Conservation (phyloP, 2,329 filamentous ascomycete species). For the Rutstroemia sp. region DNA sequence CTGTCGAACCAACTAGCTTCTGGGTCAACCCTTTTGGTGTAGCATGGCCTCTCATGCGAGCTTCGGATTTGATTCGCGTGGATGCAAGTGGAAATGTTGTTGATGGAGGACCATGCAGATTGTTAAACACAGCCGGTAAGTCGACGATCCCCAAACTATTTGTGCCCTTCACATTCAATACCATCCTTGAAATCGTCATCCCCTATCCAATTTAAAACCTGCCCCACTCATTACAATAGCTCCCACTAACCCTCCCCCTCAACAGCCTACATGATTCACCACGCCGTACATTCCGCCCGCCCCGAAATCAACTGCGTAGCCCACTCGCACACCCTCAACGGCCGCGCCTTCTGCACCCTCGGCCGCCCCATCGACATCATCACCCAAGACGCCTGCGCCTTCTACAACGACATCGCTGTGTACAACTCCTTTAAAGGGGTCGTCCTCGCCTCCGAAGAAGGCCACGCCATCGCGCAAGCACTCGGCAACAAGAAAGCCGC, state of each 20-base stretch:
- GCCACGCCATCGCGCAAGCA: constrained; percentile 38
- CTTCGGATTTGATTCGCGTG: constrained; percentile 61
- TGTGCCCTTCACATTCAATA: neutral
- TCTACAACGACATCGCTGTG: constrained; percentile 37
- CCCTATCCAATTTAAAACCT: too few species aligned
- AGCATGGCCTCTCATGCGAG: constrained; percentile 41
- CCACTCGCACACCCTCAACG: constrained; percentile 51
- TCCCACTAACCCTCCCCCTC: neutral
- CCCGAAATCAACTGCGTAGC: constrained; percentile 52
- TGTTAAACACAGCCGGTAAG: constrained; percentile 28
- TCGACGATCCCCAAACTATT: neutral
- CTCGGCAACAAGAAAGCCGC: constrained; percentile 44
- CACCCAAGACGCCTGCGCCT: constrained; percentile 49
- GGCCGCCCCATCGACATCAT: constrained; percentile 36
- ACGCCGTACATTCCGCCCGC: constrained; percentile 49
- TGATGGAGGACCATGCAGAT: constrained; percentile 43
- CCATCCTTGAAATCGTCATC: too few species aligned
- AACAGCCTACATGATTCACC: constrained; percentile 53
- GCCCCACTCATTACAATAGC: too few species aligned
- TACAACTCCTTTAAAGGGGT: constrained; percentile 43
- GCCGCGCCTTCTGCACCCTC: constrained; percentile 53
- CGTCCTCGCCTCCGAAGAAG: constrained; percentile 45
- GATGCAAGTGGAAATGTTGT: constrained; percentile 54
- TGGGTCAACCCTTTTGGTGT: constrained; percentile 32
- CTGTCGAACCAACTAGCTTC: constrained; percentile 28